phyloP scores from a whole-genome alignment of 805 yeast genomes.

The Candida suzukii region DNA sequence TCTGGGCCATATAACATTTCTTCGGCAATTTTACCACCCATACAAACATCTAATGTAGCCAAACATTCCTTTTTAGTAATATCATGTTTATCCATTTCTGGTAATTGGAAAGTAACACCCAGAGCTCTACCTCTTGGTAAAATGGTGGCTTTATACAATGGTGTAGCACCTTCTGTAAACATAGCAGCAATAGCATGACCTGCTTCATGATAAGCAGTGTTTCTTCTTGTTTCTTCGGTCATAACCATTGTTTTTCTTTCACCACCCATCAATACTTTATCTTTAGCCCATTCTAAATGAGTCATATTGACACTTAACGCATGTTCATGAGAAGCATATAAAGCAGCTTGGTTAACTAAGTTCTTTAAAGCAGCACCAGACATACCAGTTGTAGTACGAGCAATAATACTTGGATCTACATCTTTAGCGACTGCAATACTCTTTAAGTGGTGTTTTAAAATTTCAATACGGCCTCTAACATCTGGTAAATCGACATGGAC shows the following conservation, averaged over 20 bases:
- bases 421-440: constrained; percentile 80
- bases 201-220: constrained; percentile 98
- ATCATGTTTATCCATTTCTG: constrained; percentile 97
- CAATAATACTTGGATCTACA: constrained; percentile 84
- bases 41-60: constrained; percentile 91
- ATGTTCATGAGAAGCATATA: constrained; percentile 87
- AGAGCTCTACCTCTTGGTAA: constrained; percentile 95
- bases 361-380: constrained; percentile 98
- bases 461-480: constrained; percentile 94
- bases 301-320: constrained; percentile 86
- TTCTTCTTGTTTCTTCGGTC: constrained; percentile 88
- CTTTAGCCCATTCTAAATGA: constrained; percentile 99
- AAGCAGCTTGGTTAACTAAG: constrained; percentile 96
- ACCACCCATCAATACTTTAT: constrained; percentile 95
- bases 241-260: constrained; percentile 96
- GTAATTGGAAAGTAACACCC: constrained; percentile 95
- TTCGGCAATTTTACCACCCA: constrained; percentile 99
- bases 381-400: constrained; percentile 96
- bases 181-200: constrained; percentile 99
- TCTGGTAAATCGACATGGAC: constrained; percentile 96
- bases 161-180: constrained; percentile 90
- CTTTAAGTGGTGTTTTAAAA: constrained; percentile 83
- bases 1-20: constrained; percentile 86
- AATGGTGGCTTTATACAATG: constrained; percentile 93
- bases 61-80: constrained; percentile 83